phyloP scores from a whole-genome alignment of 495 filamentous ascomycete species.

The Penicillium antarcticum region DNA sequence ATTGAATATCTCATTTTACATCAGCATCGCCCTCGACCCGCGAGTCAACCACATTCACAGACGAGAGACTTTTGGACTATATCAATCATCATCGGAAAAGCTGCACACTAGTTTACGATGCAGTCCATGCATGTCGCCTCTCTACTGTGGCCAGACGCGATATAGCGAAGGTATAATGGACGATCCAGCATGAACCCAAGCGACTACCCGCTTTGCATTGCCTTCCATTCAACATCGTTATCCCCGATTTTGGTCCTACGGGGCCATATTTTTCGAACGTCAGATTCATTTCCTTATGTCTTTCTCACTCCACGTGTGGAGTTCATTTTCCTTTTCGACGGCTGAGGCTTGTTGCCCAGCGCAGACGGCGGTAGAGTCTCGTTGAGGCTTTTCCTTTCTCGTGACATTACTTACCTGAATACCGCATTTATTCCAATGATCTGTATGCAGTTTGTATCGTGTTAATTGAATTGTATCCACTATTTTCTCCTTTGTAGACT shows the following conservation, averaged over 20 bases:
- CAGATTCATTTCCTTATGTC: not conserved
- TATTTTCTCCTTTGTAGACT: not conserved
- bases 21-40: not conserved
- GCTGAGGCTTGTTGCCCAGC: not conserved
- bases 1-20: slow-evolving; percentile 13
- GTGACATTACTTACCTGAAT: slow-evolving; percentile 8
- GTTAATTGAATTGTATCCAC: slow-evolving; percentile 6
- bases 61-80: not conserved
- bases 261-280: slow-evolving; percentile 1
- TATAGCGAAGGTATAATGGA: slow-evolving; percentile 4
- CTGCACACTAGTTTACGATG: not conserved
- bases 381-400: slow-evolving; percentile 3
- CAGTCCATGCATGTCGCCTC: not conserved
- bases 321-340: not conserved
- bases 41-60: not conserved
- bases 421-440: slow-evolving; percentile 8
- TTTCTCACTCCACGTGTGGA: not conserved
- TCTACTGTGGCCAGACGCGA: not conserved
- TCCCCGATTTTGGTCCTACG: slow-evolving; percentile 5
- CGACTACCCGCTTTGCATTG: slow-evolving; percentile 1
- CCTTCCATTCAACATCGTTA: not conserved
- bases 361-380: not conserved
- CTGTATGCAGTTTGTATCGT: slow-evolving; percentile 9
- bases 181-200: not conserved
- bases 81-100: not conserved